Evolutionary conservation across 306 rosid genomes (phyloP).

Genomic region (Cicer bijugum): DNA sequence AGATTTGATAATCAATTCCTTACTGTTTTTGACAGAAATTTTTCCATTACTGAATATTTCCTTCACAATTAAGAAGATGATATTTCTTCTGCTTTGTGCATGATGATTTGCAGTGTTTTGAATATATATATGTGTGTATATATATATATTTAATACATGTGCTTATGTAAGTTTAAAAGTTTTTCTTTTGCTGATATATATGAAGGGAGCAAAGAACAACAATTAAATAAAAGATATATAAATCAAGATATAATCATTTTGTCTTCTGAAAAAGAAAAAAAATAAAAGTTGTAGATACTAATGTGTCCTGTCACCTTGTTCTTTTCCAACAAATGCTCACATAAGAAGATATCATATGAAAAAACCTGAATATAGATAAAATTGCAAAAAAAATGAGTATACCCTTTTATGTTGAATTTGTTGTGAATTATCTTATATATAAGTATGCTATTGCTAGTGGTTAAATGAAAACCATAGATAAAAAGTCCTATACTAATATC

Average conservation of each 20-base stretch:
- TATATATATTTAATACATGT: not conserved
- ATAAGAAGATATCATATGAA: not conserved
- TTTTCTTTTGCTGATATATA: not conserved
- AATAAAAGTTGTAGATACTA: constrained; percentile 16
- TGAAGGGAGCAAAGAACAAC: not conserved
- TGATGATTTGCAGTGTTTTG: constrained; percentile 17
- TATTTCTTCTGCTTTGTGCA: constrained; percentile 10
- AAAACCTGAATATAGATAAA: constrained; percentile 17
- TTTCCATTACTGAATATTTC: constrained; percentile 1
- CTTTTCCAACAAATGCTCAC: constrained; percentile 16
- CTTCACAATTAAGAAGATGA: constrained; percentile 4
- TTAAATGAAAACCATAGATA: too few species aligned
- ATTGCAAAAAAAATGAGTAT: not conserved
- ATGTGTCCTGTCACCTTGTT: constrained; percentile 1
- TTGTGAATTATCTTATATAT: too few species aligned
- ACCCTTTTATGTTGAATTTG: too few species aligned
- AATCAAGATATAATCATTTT: too few species aligned
- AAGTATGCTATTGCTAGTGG: too few species aligned
- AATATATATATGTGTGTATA: not conserved
- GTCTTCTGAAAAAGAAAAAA: not conserved
- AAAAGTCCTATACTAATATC: too few species aligned
- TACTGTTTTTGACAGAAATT: not conserved
- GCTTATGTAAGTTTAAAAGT: not conserved
- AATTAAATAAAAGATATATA: not conserved
- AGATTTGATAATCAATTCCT: constrained; percentile 7